Conservation (phyloP, 345 rosid genomes). For the Punica granatum region DNA sequence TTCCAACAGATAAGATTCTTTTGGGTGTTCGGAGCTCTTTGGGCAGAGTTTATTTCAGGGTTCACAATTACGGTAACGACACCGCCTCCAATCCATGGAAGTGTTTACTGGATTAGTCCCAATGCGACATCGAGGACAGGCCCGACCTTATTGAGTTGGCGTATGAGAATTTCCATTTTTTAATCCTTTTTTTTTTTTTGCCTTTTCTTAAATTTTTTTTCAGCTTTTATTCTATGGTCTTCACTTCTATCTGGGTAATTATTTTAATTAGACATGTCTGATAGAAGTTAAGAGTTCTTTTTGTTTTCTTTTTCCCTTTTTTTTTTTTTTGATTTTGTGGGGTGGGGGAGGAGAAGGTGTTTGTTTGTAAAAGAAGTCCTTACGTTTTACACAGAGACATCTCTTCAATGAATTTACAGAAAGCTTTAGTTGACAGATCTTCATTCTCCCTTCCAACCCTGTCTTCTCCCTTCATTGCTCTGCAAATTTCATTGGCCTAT, state of each 20-base stretch:
- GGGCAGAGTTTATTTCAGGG: background rate
- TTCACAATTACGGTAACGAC: background rate
- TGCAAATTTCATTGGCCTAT: too few species aligned
- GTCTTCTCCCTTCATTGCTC: too few species aligned
- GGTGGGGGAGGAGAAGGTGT: background rate
- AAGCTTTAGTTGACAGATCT: too few species aligned
- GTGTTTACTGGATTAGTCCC: background rate
- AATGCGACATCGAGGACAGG: background rate
- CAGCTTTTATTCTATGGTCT: background rate
- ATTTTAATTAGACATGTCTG: background rate
- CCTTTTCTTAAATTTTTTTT: background rate
- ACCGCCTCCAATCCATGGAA: background rate
- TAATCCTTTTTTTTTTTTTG: too few species aligned
- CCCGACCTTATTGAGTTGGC: background rate
- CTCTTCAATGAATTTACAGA: background rate
- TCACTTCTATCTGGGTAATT: background rate
- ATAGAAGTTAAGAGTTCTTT: background rate
- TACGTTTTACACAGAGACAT: background rate
- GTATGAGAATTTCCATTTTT: background rate
- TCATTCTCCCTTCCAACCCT: too few species aligned
- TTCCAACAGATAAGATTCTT: background rate
- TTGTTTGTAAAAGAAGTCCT: background rate
- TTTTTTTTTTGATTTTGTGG: too few species aligned
- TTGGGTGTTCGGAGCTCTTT: background rate
- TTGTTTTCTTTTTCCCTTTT: too few species aligned